phyloP scores from a whole-genome alignment of 768 basidiomycete species.

The Auricularia auricula-judae region DNA sequence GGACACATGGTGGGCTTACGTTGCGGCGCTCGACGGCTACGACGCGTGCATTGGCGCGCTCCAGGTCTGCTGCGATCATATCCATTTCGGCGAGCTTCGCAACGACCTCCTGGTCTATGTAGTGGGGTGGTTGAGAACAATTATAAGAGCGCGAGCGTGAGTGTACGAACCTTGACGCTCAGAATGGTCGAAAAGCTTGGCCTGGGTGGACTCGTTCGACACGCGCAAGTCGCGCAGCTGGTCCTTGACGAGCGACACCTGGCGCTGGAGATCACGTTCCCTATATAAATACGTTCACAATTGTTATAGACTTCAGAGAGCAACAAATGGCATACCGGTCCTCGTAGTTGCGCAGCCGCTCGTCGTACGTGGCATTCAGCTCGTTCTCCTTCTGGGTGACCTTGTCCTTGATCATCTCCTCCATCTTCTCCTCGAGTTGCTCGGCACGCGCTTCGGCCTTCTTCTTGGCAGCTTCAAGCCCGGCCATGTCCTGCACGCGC shows the following conservation, averaged over 20 bases:
- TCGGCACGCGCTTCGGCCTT: constrained; percentile 65
- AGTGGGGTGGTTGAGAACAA: neutral
- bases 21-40: constrained; percentile 89
- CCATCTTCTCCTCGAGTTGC: constrained; percentile 90
- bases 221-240: constrained; percentile 85
- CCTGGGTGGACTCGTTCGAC: constrained; percentile 88
- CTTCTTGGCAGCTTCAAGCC: constrained; percentile 60
- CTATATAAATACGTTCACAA: constrained; percentile 26
- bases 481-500: constrained; percentile 50
- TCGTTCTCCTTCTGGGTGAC: constrained; percentile 92
- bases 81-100: constrained; percentile 88
- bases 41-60: constrained; percentile 89
- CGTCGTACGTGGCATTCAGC: constrained; percentile 92
- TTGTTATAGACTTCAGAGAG: neutral
- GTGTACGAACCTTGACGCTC: constrained; percentile 66
- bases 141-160: neutral
- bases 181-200: constrained; percentile 82
- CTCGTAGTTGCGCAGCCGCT: constrained; percentile 90
- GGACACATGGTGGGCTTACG: constrained; percentile 30
- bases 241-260: constrained; percentile 74
- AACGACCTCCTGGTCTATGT: constrained; percentile 78
- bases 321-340: constrained; percentile 53
- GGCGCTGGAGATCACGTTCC: constrained; percentile 89
- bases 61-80: constrained; percentile 88
- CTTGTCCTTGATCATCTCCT: constrained; percentile 80